phyloP scores from a whole-genome alignment of 768 basidiomycete genomes.

The Daedalea quercina region DNA sequence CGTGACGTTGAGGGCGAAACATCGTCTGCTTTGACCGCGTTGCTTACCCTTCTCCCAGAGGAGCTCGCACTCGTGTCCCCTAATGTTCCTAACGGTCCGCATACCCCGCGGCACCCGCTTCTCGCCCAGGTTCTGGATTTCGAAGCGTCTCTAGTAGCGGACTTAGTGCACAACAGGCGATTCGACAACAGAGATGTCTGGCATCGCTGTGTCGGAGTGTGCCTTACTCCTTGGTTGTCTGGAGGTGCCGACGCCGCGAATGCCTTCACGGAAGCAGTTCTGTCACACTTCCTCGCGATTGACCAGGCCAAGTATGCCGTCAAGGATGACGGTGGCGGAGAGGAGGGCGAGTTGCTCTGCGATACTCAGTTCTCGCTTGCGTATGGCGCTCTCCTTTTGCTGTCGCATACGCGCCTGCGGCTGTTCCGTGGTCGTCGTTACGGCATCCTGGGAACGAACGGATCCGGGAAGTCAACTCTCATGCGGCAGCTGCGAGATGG shows the following conservation, averaged over 20 bases:
- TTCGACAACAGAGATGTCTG: constrained; percentile 51
- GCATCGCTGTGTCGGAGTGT: constrained; percentile 67
- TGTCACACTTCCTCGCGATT: constrained; percentile 68
- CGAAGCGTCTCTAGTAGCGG: constrained; percentile 67
- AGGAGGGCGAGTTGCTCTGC: constrained; percentile 83
- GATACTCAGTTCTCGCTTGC: constrained; percentile 94
- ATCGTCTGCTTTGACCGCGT: constrained; percentile 42
- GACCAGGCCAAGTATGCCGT: constrained; percentile 67
- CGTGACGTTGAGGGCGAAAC: constrained; percentile 67
- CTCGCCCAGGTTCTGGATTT: constrained; percentile 61
- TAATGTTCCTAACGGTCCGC: constrained; percentile 43
- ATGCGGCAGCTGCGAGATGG: constrained; percentile 94
- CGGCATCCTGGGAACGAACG: constrained; percentile 94
- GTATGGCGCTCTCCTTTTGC: constrained; percentile 88
- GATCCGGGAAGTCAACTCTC: constrained; percentile 92
- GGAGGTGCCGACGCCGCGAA: constrained; percentile 35
- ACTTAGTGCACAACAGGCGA: constrained; percentile 58
- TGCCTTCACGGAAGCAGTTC: constrained; percentile 55
- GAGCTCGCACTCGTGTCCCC: constrained; percentile 36
- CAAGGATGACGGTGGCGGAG: constrained; percentile 35
- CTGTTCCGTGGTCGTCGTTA: constrained; percentile 89
- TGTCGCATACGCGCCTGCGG: constrained; percentile 89
- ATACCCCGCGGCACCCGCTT: constrained; percentile 46
- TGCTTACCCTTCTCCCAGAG: constrained; percentile 55
- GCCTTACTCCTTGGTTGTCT: constrained; percentile 63